Evolutionary conservation across 2,329 filamentous ascomycete genomes (phyloP), one percentile per base, ranked within the genome.

Genomic region (Cercospora sp.): DNA sequence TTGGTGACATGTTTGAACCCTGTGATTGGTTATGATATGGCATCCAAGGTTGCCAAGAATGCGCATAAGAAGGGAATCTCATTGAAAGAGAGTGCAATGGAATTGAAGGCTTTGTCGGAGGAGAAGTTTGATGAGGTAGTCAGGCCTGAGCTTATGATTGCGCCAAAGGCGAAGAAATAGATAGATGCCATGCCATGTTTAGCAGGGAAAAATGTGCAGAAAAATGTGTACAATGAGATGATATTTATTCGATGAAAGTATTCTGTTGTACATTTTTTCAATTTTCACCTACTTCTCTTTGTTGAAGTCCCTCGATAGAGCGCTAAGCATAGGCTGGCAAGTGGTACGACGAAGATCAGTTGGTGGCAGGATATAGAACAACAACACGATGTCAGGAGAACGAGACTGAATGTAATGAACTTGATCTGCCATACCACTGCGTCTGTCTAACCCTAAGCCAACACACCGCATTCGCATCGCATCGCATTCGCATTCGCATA

Each of bases 41-140:
- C 94, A 63, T 93, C 90, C 82, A 97, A 97, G 86, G 94, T 97
- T 26, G 94, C 94, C 78, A 97, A 97, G 90, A 96, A 99, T 79
- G 95, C 95, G 16, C 95, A 99, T 85, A 97, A 97, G 88, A 98
- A 98, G 88, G 93, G 93, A 36, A 83, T 94, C 62, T 97, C 93
- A 26, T 87, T 99, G 68, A 97, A 97, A 86, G 84, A 97, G 83
- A 94, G 91, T 77, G 94, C 95, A 20, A 89, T 98, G 86, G 92
- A 98, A 85, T 87, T 99, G 73, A 88, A 97, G 74, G 94, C 93
- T 57, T 84, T 98, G 73, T 94, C 89, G 72, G 89, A 90, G 78
- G 92, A 91, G 77, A 94, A 97, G 79, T 98, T 98, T 78, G 93
- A 97, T 81, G 86, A 88, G 74, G 86, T 96, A 72, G 95, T 99